These are phyloP conservation scores for Liriodendron chinense DNA, from an alignment of 164 flowering plant genomes.

Conservation along the genomic window DNA sequence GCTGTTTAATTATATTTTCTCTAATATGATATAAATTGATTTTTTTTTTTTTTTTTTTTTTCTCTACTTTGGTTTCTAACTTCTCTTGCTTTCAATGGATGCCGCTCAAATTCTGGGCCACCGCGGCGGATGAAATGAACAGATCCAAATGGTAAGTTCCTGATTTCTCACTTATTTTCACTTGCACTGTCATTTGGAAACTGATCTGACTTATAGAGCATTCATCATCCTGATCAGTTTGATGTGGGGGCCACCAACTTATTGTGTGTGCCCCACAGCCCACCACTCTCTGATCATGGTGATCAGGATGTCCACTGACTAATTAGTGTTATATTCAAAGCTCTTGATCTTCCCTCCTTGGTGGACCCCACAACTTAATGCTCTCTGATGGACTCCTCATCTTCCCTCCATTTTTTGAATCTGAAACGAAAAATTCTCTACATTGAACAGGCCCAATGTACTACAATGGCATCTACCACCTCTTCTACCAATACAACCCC, in stretches of 20 bases:
- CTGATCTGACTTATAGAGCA: too few relatives aligned
- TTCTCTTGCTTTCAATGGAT: neutral
- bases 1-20: too few relatives aligned
- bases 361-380: neutral
- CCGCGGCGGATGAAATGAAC: neutral
- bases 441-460: conserved; percentile 31
- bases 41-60: neutral
- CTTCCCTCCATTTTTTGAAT: neutral
- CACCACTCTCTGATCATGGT: neutral
- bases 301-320: too few relatives aligned
- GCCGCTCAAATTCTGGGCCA: neutral
- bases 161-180: neutral
- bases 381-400: neutral
- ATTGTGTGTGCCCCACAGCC: too few relatives aligned
- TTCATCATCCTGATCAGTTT: neutral
- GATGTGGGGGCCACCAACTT: too few relatives aligned
- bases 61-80: neutral
- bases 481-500: conserved; percentile 46
- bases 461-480: conserved; percentile 35
- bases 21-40: neutral
- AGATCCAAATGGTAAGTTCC: conserved; percentile 32
- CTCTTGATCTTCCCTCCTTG: neutral
- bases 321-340: neutral
- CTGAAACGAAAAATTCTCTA: neutral
- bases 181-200: too few relatives aligned